A percentile compares a stretch with the other conserved stretches of the same genome.
Conservation (phyloP, 169 alveolate genomes). For the Plasmodium sp. region DNA sequence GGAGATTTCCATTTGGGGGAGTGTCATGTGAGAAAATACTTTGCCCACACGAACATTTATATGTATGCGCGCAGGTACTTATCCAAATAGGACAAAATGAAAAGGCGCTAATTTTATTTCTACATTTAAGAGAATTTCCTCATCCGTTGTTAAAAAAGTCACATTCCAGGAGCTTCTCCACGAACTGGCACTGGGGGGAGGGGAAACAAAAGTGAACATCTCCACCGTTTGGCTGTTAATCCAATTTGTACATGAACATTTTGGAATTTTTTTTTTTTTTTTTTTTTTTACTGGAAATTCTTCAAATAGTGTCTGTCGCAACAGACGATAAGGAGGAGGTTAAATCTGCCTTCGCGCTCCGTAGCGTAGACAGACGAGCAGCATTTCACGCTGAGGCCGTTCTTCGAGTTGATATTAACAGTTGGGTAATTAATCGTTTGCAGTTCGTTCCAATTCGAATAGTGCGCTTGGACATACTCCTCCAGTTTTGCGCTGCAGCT, state of each 20-base stretch:
- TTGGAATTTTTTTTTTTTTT: not conserved
- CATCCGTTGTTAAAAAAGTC: constrained; percentile 27
- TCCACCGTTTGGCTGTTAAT: not conserved
- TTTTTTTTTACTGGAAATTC: constrained; percentile 55
- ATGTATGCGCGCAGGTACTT: not conserved
- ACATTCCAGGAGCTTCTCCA: constrained; percentile 73
- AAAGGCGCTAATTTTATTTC: not conserved
- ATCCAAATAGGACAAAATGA: not conserved
- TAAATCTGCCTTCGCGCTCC: constrained; percentile 11
- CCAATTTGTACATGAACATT: not conserved
- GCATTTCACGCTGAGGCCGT: constrained; percentile 31
- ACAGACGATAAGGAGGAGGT: constrained; percentile 30
- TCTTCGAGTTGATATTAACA: constrained; percentile 35
- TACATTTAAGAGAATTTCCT: constrained; percentile 23
- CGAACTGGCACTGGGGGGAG: constrained; percentile 40
- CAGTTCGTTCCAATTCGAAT: constrained; percentile 28
- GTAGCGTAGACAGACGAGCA: constrained; percentile 59
- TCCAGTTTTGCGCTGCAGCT: constrained; percentile 14
- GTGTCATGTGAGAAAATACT: not conserved
- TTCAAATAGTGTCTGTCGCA: constrained; percentile 67
- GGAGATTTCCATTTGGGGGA: not conserved
- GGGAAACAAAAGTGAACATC: not conserved
- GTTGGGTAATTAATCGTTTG: constrained; percentile 56
- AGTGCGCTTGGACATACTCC: constrained; percentile 32
- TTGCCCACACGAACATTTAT: not conserved